Conservation (phyloP, 306 rosid genomes). For the Chamaecrista fasciculata region DNA sequence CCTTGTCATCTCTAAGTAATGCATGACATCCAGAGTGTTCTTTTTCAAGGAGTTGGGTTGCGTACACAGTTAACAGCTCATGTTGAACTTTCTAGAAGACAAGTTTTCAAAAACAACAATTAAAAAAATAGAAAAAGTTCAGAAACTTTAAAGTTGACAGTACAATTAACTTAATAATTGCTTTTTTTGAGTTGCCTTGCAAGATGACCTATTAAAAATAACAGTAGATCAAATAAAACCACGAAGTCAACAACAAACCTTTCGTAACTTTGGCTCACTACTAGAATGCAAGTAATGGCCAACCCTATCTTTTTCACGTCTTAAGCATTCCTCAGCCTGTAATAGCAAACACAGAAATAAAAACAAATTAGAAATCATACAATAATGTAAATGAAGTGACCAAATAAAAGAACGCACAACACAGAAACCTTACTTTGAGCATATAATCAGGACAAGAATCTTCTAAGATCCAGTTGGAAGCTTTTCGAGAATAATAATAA, state of each 20-base stretch:
- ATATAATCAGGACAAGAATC: constrained; percentile 92
- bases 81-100: constrained; percentile 77
- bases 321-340: constrained; percentile 63
- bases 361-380: constrained; percentile 17
- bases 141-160: constrained; percentile 26
- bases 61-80: constrained; percentile 70
- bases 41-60: constrained; percentile 84
- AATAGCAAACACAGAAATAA: constrained; percentile 20
- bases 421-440: constrained; percentile 52
- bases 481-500: constrained; percentile 83
- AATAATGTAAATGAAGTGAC: constrained; percentile 23
- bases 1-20: constrained; percentile 87
- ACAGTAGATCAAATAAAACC: constrained; percentile 21
- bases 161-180: not conserved
- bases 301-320: constrained; percentile 63
- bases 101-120: constrained; percentile 18
- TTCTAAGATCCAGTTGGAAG: constrained; percentile 76
- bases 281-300: constrained; percentile 54
- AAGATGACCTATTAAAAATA: constrained; percentile 20
- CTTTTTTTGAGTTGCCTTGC: constrained; percentile 7
- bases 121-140: constrained; percentile 22
- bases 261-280: constrained; percentile 53
- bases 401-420: constrained; percentile 18
- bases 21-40: constrained; percentile 94
- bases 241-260: constrained; percentile 41